Base-by-base conservation (phyloP, 805 yeast species). In the Spencermartinsiella europaea region DNA sequence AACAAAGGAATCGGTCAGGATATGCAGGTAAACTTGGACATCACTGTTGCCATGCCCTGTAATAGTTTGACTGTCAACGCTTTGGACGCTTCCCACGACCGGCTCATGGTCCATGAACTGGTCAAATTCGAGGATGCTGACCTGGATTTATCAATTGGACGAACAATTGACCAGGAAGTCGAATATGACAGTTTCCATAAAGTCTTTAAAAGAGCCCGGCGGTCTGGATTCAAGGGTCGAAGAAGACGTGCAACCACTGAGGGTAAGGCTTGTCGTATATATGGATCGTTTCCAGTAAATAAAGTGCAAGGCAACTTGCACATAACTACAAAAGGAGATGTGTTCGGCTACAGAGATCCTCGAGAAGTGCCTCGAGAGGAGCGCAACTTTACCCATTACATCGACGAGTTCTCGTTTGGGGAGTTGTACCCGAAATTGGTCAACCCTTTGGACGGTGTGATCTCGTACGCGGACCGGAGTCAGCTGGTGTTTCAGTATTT, bases 331-430 rank as follows among this genome's bases (percentile, higher is more conserved):
- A 80, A 77, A 56, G 95, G 95, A 0, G 68, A 69, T 52, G 90
- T 86, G 1, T 81, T 81, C 51, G 54, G 66, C 34, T 81, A 74
- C 50, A 7, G 15, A 14, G 15, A 8, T 7, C 19, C n/a, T 5
- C 19, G 15, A 25, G 22, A 8, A 34, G 19, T 38, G 5, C 5
- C 20, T 21, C 38, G 16, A 16, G 21, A 42, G 7, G 66, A 73
- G 19, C 66, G 86, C 48, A 85, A 91, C 60, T 84, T 91, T 61
- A 76, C 95, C 0, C 99, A 93, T 65, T 79, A 79, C 3, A 82
- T 93, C 49, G 77, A 78, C 49, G 98, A 91, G 64, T 78, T 89
- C 52, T 88, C 97, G 8, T 91, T 82, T 66, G 99, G 99, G 12
- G 86, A 80, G 33, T 89, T 84, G 64, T 89, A 80, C 60, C 97